These are phyloP conservation scores for Phytopythium mirpurense DNA, from an alignment of 352 stramenopile species.

Conservation along the genomic window DNA sequence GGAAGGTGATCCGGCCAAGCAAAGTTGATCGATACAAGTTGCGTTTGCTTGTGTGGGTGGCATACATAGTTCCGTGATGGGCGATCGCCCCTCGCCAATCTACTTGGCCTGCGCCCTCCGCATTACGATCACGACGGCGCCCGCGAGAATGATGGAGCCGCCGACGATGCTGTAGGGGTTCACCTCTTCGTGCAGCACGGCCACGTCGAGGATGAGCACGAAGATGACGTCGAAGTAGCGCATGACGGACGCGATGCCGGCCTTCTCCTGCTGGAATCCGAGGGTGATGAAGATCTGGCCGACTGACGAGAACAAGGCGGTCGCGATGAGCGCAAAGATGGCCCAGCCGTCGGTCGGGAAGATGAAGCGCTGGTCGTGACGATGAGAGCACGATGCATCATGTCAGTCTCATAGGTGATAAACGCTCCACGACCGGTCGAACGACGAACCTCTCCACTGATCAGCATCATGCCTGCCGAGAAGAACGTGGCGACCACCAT, in stretches of 20 bases:
- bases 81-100: too few relatives aligned
- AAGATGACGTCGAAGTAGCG: slow-evolving; percentile 70
- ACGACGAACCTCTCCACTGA: slow-evolving; percentile 21
- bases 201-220: slow-evolving; percentile 46
- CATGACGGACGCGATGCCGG: slow-evolving; percentile 61
- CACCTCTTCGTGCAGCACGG: slow-evolving; percentile 42
- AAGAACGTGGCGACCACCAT: slow-evolving; percentile 29
- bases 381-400: neutral
- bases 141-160: slow-evolving; percentile 37
- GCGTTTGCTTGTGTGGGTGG: too few relatives aligned
- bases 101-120: slow-evolving; percentile 23
- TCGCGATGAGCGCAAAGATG: slow-evolving; percentile 35
- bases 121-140: slow-evolving; percentile 42
- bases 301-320: slow-evolving; percentile 41
- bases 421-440: neutral
- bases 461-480: slow-evolving; percentile 18
- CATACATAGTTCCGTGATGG: too few relatives aligned
- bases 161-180: slow-evolving; percentile 49
- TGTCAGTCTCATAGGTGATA: slow-evolving; percentile 3
- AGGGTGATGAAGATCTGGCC: slow-evolving; percentile 50
- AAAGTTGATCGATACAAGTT: slow-evolving; percentile 6
- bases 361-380: slow-evolving; percentile 8
- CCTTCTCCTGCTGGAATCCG: slow-evolving; percentile 53
- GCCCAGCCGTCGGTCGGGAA: slow-evolving; percentile 19
- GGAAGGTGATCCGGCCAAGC: too few relatives aligned